These are phyloP conservation scores for Trametes sp. DNA, from an alignment of 1,284 basidiomycete genomes.

Conservation along the genomic window DNA sequence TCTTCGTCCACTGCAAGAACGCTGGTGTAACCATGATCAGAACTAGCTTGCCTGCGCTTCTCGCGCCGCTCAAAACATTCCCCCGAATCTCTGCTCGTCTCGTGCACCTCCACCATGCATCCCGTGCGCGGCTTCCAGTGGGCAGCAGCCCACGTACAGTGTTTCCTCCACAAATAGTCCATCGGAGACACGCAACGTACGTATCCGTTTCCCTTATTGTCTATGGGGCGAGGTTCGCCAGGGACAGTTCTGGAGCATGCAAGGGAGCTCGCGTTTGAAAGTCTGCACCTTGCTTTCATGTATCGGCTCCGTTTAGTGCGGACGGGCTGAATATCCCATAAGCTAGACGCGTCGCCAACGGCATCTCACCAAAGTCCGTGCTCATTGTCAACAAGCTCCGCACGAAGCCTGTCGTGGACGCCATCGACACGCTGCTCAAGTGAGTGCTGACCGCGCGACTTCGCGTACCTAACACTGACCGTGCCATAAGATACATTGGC, in stretches of 20 bases:
- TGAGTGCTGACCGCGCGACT: slow-evolving; percentile 42
- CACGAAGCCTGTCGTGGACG: slow-evolving; percentile 75
- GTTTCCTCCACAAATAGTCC: background rate
- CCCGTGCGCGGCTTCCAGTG: no score
- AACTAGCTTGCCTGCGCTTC: no score
- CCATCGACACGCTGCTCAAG: slow-evolving; percentile 75
- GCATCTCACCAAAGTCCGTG: slow-evolving; percentile 51
- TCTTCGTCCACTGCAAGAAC: no score
- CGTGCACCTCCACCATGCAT: no score
- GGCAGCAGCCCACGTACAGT: background rate
- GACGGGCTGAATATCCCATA: slow-evolving; percentile 21
- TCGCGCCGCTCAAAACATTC: no score
- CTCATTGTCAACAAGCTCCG: slow-evolving; percentile 81
- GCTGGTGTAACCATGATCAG: no score
- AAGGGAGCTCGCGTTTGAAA: background rate
- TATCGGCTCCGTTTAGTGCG: background rate
- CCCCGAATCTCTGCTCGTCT: no score
- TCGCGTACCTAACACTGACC: background rate
- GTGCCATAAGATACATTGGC: slow-evolving; percentile 62
- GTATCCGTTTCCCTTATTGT: background rate
- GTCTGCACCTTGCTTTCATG: background rate
- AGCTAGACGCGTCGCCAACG: slow-evolving; percentile 32
- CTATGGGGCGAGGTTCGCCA: no score
- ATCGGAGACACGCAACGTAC: slow-evolving; percentile 24
- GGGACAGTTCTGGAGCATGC: no score